Evolutionary conservation across 2,329 filamentous ascomycete genomes (phyloP).

Genomic region (Exophiala aquamarina): DNA sequence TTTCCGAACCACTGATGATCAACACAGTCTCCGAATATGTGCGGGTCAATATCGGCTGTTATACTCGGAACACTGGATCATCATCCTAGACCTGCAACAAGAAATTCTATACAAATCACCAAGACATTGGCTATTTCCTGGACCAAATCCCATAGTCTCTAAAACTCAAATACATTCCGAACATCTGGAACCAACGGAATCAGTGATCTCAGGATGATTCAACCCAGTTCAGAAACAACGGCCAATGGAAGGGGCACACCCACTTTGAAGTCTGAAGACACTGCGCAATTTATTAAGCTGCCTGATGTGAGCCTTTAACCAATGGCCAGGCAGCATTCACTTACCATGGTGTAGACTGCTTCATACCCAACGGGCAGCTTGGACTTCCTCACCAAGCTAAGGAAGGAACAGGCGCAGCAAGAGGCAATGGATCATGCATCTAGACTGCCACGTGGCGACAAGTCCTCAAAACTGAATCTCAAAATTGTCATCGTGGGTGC

Average conservation of each 20-base stretch:
- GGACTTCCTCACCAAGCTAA: conserved; percentile 19
- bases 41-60: conserved; percentile 10
- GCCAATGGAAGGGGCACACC: conserved; percentile 35
- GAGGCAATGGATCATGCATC: conserved; percentile 11
- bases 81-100: too few species aligned
- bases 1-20: neutral
- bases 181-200: too few species aligned
- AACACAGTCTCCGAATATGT: neutral
- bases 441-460: conserved; percentile 3
- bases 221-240: neutral
- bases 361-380: conserved; percentile 23
- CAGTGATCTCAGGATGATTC: neutral
- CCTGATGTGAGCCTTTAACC: conserved; percentile 13
- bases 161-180: too few species aligned
- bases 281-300: conserved; percentile 29
- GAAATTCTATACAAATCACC: too few species aligned
- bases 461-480: conserved; percentile 34
- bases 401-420: conserved; percentile 15
- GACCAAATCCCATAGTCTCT: too few species aligned
- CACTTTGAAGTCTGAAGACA: conserved; percentile 37
- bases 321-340: neutral
- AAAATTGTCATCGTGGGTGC: conserved; percentile 34
- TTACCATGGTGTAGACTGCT: too few species aligned
- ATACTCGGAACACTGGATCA: too few species aligned
- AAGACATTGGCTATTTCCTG: too few species aligned